These are phyloP conservation scores for Colletotrichum falcatum DNA, from an alignment of 2,329 filamentous ascomycete genomes.

Conservation along the genomic window DNA sequence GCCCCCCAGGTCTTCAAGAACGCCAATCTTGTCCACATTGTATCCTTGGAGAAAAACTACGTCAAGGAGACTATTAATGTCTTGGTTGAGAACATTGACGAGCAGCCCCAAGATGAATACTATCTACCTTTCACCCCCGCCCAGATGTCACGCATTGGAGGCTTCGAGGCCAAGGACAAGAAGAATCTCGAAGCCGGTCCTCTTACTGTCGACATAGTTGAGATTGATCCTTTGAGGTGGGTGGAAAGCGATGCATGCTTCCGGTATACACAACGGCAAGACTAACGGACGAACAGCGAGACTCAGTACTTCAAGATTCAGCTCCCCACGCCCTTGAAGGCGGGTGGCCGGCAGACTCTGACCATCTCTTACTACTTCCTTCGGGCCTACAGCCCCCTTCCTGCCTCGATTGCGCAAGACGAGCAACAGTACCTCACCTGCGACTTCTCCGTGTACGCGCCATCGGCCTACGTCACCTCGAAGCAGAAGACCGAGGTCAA, in stretches of 20 bases:
- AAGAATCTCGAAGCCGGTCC: conserved; percentile 76
- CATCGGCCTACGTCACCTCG: conserved; percentile 83
- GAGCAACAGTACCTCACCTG: conserved; percentile 90
- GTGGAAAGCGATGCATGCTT: conserved; percentile 41
- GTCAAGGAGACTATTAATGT: conserved; percentile 92
- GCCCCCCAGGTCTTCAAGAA: conserved; percentile 96
- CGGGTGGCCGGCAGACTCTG: conserved; percentile 84
- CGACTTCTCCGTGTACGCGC: conserved; percentile 85
- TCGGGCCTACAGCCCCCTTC: conserved; percentile 82
- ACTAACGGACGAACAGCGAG: conserved; percentile 60
- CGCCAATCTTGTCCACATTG: conserved; percentile 87
- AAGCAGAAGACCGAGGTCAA: conserved; percentile 99
- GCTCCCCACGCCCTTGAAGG: conserved; percentile 79
- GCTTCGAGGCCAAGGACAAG: conserved; percentile 92
- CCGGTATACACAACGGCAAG: neutral
- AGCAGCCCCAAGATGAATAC: conserved; percentile 86
- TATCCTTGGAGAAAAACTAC: conserved; percentile 94
- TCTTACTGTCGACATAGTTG: conserved; percentile 78
- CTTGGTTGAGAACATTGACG: conserved; percentile 89
- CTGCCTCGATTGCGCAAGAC: conserved; percentile 83
- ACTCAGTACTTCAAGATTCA: conserved; percentile 87
- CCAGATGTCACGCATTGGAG: conserved; percentile 82
- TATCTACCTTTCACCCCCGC: conserved; percentile 86
- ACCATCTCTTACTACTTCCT: conserved; percentile 88
- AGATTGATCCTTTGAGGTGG: conserved; percentile 71